These are phyloP conservation scores for Auricularia auricula-judae DNA, from an alignment of 768 basidiomycete species.

Conservation along the genomic window DNA sequence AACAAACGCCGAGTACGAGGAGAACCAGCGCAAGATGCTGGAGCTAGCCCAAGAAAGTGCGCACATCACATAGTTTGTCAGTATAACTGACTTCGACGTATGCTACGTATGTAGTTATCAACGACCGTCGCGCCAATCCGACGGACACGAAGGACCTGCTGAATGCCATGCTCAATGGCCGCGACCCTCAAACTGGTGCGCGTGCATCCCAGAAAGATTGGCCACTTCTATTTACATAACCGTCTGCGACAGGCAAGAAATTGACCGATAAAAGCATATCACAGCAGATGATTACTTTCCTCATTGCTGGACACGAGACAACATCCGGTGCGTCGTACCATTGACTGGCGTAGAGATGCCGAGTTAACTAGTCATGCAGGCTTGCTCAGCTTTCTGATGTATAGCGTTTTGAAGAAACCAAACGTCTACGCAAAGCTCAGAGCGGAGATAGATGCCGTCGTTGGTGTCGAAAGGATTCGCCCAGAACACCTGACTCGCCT, in stretches of 20 bases:
- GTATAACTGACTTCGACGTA: not conserved
- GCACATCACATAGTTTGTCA: conserved; percentile 5
- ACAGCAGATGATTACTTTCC: conserved; percentile 38
- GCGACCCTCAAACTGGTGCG: conserved; percentile 32
- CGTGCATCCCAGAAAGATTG: not conserved
- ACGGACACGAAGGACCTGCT: conserved; percentile 32
- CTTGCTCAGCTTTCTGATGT: conserved; percentile 31
- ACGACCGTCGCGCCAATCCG: conserved; percentile 27
- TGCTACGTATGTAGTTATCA: conserved; percentile 21
- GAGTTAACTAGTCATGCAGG: conserved; percentile 6
- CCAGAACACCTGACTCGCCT: conserved; percentile 31
- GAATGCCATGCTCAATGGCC: conserved; percentile 33
- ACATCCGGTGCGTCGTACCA: conserved; percentile 19
- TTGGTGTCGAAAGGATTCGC: conserved; percentile 27
- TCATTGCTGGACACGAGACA: conserved; percentile 37
- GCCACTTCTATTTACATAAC: not conserved
- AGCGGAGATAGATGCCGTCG: conserved; percentile 34
- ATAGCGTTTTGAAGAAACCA: conserved; percentile 34
- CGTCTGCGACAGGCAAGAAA: not conserved
- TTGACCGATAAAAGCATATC: conserved; percentile 32
- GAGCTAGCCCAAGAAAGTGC: conserved; percentile 30
- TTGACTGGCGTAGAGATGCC: too few species aligned
- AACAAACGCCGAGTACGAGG: conserved; percentile 28
- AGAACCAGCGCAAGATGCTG: conserved; percentile 30
- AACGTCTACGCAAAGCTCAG: conserved; percentile 34